phyloP scores from a whole-genome alignment of 2,329 filamentous ascomycete species.

The Colletotrichum sp. region DNA sequence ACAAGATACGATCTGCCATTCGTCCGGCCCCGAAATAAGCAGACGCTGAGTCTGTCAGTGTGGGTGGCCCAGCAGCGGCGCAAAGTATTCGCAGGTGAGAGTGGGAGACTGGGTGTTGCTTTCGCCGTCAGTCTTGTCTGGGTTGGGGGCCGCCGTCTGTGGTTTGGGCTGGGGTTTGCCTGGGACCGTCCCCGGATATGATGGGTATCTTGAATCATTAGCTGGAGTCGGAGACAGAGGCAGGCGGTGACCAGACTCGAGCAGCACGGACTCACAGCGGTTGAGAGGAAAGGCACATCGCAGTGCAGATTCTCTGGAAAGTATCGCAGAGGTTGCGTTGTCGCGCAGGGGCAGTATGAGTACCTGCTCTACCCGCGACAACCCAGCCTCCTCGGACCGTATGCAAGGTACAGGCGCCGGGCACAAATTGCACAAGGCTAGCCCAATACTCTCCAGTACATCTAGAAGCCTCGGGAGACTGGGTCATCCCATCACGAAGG shows the following conservation, averaged over 20 bases:
- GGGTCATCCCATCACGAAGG: constrained; percentile 11
- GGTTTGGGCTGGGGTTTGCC: not conserved
- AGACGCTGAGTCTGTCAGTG: not conserved
- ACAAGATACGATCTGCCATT: not conserved
- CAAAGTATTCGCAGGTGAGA: not conserved
- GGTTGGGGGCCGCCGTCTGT: not conserved
- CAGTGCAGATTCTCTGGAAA: not conserved
- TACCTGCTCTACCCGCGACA: constrained; percentile 15
- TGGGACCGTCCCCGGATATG: not conserved
- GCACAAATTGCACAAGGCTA: constrained; percentile 21
- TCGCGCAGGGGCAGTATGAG: not conserved
- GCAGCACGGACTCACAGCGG: not conserved
- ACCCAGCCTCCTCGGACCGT: constrained; percentile 7
- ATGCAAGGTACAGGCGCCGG: constrained; percentile 21
- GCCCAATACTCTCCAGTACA: constrained; percentile 8
- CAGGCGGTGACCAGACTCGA: not conserved
- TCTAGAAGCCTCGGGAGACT: constrained; percentile 14
- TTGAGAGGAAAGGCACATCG: not conserved
- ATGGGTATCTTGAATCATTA: not conserved
- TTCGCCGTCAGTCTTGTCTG: not conserved
- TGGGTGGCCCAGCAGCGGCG: not conserved
- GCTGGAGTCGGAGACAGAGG: not conserved
- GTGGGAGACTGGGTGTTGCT: not conserved
- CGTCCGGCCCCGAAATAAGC: constrained; percentile 5
- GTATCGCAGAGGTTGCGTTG: not conserved